Evolutionary conservation across 2,329 filamentous ascomycete genomes (phyloP).

Genomic region (Penicillium brasilianum): DNA sequence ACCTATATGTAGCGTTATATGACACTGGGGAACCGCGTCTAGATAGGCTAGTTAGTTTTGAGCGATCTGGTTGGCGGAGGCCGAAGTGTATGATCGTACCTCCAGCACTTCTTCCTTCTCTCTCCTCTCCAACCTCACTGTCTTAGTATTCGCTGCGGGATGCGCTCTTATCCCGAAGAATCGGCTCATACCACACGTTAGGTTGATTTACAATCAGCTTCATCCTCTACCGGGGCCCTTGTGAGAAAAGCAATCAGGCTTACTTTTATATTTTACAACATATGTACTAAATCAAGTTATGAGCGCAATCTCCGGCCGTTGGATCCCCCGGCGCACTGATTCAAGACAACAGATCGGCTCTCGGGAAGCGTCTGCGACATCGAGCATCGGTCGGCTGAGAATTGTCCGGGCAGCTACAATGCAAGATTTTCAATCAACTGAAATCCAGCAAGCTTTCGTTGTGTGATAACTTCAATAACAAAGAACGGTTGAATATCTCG

Average conservation of each 20-base stretch:
- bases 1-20: conserved; percentile 4
- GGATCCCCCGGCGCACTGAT: conserved; percentile 1
- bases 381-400: conserved; percentile 1
- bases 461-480: conserved; percentile 1
- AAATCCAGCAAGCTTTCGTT: conserved; percentile 1
- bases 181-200: not conserved
- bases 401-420: not conserved
- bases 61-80: conserved; percentile 2
- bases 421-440: conserved; percentile 1
- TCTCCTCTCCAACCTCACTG: not conserved
- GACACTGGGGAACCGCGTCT: not conserved
- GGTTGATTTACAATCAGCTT: conserved; percentile 4
- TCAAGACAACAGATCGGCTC: not conserved
- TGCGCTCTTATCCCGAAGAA: not conserved
- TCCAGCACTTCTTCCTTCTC: conserved; percentile 5
- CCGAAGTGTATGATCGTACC: conserved; percentile 1
- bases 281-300: not conserved
- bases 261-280: not conserved
- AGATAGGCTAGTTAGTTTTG: conserved; percentile 3
- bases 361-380: not conserved
- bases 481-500: not conserved
- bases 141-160: not conserved
- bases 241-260: not conserved
- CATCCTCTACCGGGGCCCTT: not conserved
- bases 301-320: not conserved